These are phyloP conservation scores for Epichloe coenophiala DNA, from an alignment of 2,329 filamentous ascomycete genomes.

Conservation along the genomic window DNA sequence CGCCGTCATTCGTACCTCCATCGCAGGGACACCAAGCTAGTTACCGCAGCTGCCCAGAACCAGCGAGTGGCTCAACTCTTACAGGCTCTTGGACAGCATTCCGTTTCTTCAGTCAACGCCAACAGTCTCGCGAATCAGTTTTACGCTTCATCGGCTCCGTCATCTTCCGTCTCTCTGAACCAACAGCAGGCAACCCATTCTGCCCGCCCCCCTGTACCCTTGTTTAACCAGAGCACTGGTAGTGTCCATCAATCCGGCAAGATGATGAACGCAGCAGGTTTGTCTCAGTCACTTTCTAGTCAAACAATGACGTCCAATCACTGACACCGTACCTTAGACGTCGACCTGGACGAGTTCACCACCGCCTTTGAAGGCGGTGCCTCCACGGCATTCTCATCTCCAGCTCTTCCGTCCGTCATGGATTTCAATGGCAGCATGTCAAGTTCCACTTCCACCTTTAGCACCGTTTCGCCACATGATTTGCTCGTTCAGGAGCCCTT, in stretches of 20 bases:
- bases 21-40: slow-evolving; percentile 27
- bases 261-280: slow-evolving; percentile 32
- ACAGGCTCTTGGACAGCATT: slow-evolving; percentile 41
- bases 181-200: slow-evolving; percentile 30
- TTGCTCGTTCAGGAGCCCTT: slow-evolving; percentile 56
- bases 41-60: slow-evolving; percentile 33
- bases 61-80: slow-evolving; percentile 46
- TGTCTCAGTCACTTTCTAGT: slow-evolving; percentile 4
- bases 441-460: slow-evolving; percentile 40
- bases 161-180: slow-evolving; percentile 44
- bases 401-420: slow-evolving; percentile 35
- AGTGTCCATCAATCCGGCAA: slow-evolving; percentile 32
- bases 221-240: slow-evolving; percentile 50
- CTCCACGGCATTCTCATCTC: slow-evolving; percentile 39
- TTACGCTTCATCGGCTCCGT: slow-evolving; percentile 54
- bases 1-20: slow-evolving; percentile 34
- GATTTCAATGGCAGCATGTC: slow-evolving; percentile 34
- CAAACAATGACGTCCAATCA: slow-evolving; percentile 9
- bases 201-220: slow-evolving; percentile 57
- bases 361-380: slow-evolving; percentile 40
- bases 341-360: slow-evolving; percentile 45
- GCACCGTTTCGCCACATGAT: slow-evolving; percentile 76
- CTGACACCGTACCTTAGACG: slow-evolving; percentile 31
- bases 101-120: slow-evolving; percentile 39
- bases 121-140: slow-evolving; percentile 47